These are phyloP conservation scores for Aspergillus eucalypticola DNA, from an alignment of 2,329 filamentous ascomycete genomes.

Conservation along the genomic window DNA sequence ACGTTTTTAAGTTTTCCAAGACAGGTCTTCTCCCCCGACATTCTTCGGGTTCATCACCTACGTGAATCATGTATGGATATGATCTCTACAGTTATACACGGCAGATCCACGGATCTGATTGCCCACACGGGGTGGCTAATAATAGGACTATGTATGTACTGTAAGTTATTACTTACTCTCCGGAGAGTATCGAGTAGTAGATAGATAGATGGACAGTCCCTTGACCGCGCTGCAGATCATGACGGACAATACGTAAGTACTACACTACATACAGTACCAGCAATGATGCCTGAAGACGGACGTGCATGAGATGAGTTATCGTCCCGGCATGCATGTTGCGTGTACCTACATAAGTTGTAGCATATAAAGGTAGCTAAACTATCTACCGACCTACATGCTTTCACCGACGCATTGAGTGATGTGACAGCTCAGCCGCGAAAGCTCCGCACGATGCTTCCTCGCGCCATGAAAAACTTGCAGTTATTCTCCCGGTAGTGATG, in stretches of 20 bases:
- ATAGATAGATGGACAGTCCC: neutral
- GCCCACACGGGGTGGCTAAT: neutral
- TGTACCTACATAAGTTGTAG: constrained; percentile 13
- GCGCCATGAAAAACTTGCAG: neutral
- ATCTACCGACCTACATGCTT: constrained; percentile 8
- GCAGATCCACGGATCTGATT: neutral
- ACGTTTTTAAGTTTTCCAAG: neutral
- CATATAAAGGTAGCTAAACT: neutral
- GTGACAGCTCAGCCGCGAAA: constrained; percentile 9
- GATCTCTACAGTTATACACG: neutral
- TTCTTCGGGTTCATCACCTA: neutral
- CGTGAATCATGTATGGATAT: neutral
- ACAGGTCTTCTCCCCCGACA: neutral
- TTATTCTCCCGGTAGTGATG: neutral
- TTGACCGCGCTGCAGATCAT: neutral
- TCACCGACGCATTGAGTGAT: constrained; percentile 1
- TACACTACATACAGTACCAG: neutral
- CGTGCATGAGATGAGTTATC: neutral
- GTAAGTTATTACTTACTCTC: neutral
- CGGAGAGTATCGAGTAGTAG: neutral
- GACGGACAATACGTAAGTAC: neutral
- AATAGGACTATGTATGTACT: neutral
- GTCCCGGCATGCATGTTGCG: constrained; percentile 12
- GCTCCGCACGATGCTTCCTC: constrained; percentile 4
- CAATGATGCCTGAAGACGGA: neutral